A percentile compares a stretch with the other conserved stretches of the same genome.
phyloP scores from a whole-genome alignment of 2,329 filamentous ascomycete species.

The Juglanconis sp. region DNA sequence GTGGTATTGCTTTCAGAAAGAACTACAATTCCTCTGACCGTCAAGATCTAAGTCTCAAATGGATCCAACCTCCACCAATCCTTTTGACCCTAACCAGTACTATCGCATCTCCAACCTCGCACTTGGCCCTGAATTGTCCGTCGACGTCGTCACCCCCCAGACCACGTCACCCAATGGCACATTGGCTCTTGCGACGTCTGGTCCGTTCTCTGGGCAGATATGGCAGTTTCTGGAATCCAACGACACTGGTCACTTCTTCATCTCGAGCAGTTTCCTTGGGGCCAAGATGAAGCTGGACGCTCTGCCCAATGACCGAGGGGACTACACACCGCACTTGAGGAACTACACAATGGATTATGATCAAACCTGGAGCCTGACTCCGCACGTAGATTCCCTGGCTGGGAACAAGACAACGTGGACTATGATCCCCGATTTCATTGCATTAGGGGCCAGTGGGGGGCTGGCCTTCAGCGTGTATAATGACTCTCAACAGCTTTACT shows the following conservation, averaged over 20 bases:
- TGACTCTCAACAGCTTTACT: neutral
- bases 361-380: conserved; percentile 1
- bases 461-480: neutral
- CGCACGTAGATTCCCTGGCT: neutral
- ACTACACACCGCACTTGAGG: neutral
- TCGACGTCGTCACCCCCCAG: conserved; percentile 1
- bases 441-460: neutral
- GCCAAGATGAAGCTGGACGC: conserved; percentile 7
- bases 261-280: conserved; percentile 4
- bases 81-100: conserved; percentile 8
- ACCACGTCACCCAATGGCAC: neutral
- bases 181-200: neutral
- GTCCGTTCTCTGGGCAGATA: conserved; percentile 3
- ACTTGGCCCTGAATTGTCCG: conserved; percentile 6
- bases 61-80: neutral
- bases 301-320: neutral
- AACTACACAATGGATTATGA: conserved; percentile 1
- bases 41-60: neutral
- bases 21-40: too few species aligned
- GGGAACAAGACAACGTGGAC: conserved; percentile 7
- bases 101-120: conserved; percentile 9
- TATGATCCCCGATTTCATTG: neutral
- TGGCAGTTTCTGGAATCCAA: conserved; percentile 5
- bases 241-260: neutral
- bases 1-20: too few species aligned